Conservation (phyloP, 148 eudicot species). For the Rhododendron mucronatum region DNA sequence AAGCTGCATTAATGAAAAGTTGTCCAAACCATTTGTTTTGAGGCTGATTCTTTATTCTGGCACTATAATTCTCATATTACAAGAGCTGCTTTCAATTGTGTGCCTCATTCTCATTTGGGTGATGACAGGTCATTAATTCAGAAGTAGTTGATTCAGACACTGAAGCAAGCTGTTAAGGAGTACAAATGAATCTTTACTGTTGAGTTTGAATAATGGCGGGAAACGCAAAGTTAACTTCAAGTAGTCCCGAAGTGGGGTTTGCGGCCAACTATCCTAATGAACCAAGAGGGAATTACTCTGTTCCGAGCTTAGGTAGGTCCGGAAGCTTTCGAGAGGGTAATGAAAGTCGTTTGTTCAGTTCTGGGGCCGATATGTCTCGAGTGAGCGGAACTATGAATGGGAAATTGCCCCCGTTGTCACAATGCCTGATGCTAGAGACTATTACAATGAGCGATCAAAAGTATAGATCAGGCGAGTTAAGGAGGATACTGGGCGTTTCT, state of each 20-base stretch:
- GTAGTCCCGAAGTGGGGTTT: slow-evolving; percentile 60
- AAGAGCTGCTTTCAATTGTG: neutral
- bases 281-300: slow-evolving; percentile 48
- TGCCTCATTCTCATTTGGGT: neutral
- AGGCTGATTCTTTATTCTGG: neutral
- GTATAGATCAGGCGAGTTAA: slow-evolving; percentile 54
- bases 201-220: slow-evolving; percentile 62
- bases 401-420: slow-evolving; percentile 51
- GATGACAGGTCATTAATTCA: slow-evolving; percentile 16
- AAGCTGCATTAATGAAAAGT: neutral
- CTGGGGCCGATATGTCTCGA: slow-evolving; percentile 47
- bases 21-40: neutral
- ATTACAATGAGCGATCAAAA: slow-evolving; percentile 48
- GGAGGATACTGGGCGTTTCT: slow-evolving; percentile 50
- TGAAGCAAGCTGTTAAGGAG: slow-evolving; percentile 6
- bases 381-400: slow-evolving; percentile 25
- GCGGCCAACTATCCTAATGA: slow-evolving; percentile 50
- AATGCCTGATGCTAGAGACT: slow-evolving; percentile 64
- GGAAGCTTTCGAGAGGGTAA: slow-evolving; percentile 76
- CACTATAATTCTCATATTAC: too few species aligned
- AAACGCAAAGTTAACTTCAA: slow-evolving; percentile 48
- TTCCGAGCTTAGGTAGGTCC: slow-evolving; percentile 61
- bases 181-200: slow-evolving; percentile 33
- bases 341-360: slow-evolving; percentile 50
- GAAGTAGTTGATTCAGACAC: slow-evolving; percentile 22